Evolutionary conservation across 1,139 yeast species (phyloP).

Genomic region (Saccharomycopsis hybrid): DNA sequence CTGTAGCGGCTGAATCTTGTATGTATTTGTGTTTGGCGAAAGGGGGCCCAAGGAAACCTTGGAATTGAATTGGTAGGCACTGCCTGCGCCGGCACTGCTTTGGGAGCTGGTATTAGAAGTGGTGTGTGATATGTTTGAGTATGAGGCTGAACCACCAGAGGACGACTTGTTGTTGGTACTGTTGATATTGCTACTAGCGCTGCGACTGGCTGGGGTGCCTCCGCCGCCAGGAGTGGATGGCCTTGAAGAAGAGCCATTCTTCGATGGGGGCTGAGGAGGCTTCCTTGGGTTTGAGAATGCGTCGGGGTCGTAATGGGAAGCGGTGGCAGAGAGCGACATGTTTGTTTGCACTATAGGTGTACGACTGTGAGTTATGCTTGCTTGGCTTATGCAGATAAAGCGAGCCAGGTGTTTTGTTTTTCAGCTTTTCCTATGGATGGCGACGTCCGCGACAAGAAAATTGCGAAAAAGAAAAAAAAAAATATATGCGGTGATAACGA

Average conservation of each 20-base stretch:
- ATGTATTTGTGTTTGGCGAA: conserved; percentile 20
- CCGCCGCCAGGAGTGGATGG: too few species aligned
- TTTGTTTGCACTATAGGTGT: too few species aligned
- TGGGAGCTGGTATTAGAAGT: background rate
- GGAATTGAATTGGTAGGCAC: conserved; percentile 19
- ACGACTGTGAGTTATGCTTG: too few species aligned
- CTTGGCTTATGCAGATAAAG: too few species aligned
- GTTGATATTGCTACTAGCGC: background rate
- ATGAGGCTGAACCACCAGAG: background rate
- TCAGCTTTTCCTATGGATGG: too few species aligned
- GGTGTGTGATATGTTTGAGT: background rate
- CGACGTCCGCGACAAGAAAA: too few species aligned
- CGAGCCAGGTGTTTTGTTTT: too few species aligned
- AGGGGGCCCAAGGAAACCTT: conserved; percentile 20
- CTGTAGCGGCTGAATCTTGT: conserved; percentile 19
- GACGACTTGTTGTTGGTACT: too few species aligned
- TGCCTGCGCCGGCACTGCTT: background rate
- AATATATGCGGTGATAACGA: too few species aligned
- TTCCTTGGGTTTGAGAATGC: conserved; percentile 20
- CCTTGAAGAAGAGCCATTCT: conserved; percentile 12
- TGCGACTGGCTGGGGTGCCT: too few species aligned
- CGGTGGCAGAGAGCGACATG: conserved; percentile 18
- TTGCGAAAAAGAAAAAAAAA: too few species aligned
- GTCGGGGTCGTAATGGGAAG: conserved; percentile 14
- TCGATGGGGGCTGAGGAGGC: conserved; percentile 21